Evolutionary conservation across 139 green algal species (phyloP).

Genomic region (Picochlorum costavermella): DNA sequence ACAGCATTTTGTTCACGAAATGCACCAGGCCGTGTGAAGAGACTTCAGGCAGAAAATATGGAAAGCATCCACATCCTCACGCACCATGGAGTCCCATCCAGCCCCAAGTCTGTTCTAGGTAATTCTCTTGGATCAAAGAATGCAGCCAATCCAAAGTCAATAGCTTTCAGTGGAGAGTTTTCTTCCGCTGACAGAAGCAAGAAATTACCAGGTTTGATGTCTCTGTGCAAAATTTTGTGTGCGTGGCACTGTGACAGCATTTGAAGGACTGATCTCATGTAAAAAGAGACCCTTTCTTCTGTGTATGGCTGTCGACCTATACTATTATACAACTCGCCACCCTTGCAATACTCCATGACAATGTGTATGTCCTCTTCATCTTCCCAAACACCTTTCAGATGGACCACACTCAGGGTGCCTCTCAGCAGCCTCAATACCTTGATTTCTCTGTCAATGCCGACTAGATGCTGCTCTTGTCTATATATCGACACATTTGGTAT

Average conservation of each 20-base stretch:
- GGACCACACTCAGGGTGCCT: slow-evolving; percentile 69
- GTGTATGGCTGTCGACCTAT: slow-evolving; percentile 63
- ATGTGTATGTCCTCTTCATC: slow-evolving; percentile 70
- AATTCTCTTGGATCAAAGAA: slow-evolving; percentile 70
- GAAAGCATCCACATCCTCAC: too few species aligned
- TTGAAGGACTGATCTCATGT: slow-evolving; percentile 40
- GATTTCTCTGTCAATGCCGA: slow-evolving; percentile 65
- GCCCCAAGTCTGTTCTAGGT: slow-evolving; percentile 65
- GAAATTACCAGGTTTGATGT: slow-evolving; percentile 88
- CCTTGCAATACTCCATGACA: slow-evolving; percentile 78
- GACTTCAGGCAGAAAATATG: neutral
- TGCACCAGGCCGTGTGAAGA: neutral
- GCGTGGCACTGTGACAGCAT: slow-evolving; percentile 39
- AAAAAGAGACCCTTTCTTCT: slow-evolving; percentile 56
- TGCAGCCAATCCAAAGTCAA: slow-evolving; percentile 86
- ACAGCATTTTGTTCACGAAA: neutral
- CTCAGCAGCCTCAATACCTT: slow-evolving; percentile 54
- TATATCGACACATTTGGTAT: slow-evolving; percentile 45
- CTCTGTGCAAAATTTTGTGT: slow-evolving; percentile 63
- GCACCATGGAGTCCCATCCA: slow-evolving; percentile 82
- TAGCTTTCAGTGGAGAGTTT: slow-evolving; percentile 72
- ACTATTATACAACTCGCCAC: slow-evolving; percentile 68
- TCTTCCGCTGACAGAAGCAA: slow-evolving; percentile 66
- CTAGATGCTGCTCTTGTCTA: slow-evolving; percentile 64
- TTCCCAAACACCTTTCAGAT: slow-evolving; percentile 67